Percentiles rank a stretch among this genome's conserved stretches.
Evolutionary conservation across 345 rosid species (phyloP).

Genomic region (Bruguiera gymnorhiza): DNA sequence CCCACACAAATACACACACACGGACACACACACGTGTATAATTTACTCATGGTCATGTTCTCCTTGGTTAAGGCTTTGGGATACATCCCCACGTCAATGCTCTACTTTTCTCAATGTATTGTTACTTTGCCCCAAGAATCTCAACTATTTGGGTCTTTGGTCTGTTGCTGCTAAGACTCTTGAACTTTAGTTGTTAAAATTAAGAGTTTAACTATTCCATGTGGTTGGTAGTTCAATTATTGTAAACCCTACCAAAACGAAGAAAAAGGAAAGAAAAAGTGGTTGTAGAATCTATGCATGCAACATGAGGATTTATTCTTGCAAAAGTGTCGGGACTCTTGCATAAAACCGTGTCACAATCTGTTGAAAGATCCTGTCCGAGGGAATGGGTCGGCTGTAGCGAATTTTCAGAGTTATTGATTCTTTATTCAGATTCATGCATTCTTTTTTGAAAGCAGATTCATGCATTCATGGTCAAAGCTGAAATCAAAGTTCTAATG

Average conservation of each 20-base stretch:
- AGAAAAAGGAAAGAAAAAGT: neutral
- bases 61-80: conserved; percentile 3
- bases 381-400: conserved; percentile 17
- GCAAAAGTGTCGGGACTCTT: conserved; percentile 18
- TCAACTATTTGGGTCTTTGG: neutral
- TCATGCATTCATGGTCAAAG: neutral
- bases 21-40: too few species aligned
- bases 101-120: conserved; percentile 13
- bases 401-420: neutral
- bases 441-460: too few species aligned
- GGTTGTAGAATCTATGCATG: conserved; percentile 20
- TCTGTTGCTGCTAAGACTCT: too few species aligned
- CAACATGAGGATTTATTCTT: conserved; percentile 17
- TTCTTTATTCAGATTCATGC: neutral
- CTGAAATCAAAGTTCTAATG: neutral
- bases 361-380: conserved; percentile 19
- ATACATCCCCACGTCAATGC: conserved; percentile 36
- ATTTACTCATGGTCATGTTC: conserved; percentile 1
- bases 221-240: too few species aligned
- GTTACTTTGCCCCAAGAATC: conserved; percentile 25
- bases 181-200: too few species aligned
- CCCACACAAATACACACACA: too few species aligned
- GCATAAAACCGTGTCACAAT: conserved; percentile 10
- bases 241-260: neutral
- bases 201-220: too few species aligned